These are phyloP conservation scores for Pelargonium nanum DNA, from an alignment of 345 rosid species.

Conservation along the genomic window DNA sequence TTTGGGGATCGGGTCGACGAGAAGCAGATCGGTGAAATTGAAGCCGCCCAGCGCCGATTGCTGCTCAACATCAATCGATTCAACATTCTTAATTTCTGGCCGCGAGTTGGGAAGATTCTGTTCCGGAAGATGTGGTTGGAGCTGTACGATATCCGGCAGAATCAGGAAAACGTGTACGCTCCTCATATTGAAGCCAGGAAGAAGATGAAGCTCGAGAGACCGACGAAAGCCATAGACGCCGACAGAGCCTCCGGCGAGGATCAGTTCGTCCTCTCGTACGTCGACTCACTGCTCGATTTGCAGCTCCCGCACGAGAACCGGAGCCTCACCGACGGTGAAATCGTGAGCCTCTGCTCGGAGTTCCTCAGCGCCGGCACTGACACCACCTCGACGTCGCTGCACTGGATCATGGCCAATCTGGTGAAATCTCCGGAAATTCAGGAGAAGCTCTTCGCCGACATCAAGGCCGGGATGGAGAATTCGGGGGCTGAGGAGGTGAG, in stretches of 20 bases:
- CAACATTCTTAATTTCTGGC: not conserved
- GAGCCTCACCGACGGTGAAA: not conserved
- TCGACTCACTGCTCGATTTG: not conserved
- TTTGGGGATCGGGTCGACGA: not conserved
- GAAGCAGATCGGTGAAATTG: not conserved
- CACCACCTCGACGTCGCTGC: not conserved
- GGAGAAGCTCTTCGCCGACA: not conserved
- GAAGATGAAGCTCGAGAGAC: not conserved
- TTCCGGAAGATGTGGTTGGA: not conserved
- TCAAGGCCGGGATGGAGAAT: not conserved
- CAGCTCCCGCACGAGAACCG: not conserved
- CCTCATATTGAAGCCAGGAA: not conserved
- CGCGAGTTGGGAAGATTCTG: not conserved
- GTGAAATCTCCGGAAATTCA: not conserved
- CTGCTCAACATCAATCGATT: not conserved
- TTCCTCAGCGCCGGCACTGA: not conserved
- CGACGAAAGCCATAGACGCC: not conserved
- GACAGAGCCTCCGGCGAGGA: not conserved
- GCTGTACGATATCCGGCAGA: not conserved
- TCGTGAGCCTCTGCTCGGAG: not conserved
- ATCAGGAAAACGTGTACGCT: not conserved
- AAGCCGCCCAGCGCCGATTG: not conserved
- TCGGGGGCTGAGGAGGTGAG: not conserved
- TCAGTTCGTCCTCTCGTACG: not conserved
- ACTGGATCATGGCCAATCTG: conserved; percentile 1